A percentile compares a stretch with the other conserved stretches of the same genome.
phyloP scores from a whole-genome alignment of 2,329 filamentous ascomycete genomes.

The Metarhizium rileyi region DNA sequence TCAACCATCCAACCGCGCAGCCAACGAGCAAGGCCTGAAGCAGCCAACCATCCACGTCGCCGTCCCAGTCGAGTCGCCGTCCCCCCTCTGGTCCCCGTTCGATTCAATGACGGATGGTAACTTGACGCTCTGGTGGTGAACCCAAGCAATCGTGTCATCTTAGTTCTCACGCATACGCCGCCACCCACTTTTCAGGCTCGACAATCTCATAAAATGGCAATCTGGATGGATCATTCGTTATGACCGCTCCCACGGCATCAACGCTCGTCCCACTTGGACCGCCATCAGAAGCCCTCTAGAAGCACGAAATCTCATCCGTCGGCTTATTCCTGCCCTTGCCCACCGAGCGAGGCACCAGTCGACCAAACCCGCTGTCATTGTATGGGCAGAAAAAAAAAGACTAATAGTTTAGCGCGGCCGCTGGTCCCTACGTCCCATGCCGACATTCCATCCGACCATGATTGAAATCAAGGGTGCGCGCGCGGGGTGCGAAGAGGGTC shows the following conservation, averaged over 20 bases:
- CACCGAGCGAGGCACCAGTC: background rate
- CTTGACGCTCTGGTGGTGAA: constrained; percentile 1
- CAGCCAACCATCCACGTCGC: background rate
- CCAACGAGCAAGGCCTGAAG: background rate
- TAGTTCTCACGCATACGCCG: background rate
- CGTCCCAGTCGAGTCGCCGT: background rate
- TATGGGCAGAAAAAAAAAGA: background rate
- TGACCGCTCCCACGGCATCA: background rate
- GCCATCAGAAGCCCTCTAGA: constrained; percentile 7
- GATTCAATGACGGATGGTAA: background rate
- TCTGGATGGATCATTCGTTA: constrained; percentile 1
- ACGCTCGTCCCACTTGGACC: constrained; percentile 3
- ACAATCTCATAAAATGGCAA: constrained; percentile 7
- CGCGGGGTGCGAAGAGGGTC: background rate
- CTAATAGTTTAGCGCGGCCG: background rate
- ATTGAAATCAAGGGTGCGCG: background rate
- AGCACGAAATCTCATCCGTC: background rate
- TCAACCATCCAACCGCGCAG: background rate
- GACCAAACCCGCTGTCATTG: background rate
- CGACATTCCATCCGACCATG: background rate
- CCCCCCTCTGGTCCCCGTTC: background rate
- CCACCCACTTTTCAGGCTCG: constrained; percentile 5
- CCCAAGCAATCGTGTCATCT: background rate
- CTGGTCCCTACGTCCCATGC: background rate
- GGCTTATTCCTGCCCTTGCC: background rate